Percentiles rank a stretch among this genome's conserved stretches.
phyloP scores from a whole-genome alignment of 306 rosid genomes.

The Aeschynomene evenia region DNA sequence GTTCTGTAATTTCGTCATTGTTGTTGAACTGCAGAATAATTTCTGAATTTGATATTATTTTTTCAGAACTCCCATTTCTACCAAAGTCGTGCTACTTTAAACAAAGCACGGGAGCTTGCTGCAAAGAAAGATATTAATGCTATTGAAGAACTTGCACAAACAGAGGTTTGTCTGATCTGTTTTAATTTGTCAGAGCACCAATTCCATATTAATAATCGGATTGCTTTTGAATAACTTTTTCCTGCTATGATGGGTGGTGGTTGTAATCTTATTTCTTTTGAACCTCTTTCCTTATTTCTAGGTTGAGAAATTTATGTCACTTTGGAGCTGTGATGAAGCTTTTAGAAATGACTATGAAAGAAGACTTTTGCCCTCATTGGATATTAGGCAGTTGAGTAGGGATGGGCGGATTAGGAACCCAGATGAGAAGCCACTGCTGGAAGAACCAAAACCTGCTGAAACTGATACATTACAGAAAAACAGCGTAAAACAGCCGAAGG shows the following conservation, averaged over 20 bases:
- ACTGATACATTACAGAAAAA: constrained; percentile 40
- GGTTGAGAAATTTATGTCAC: constrained; percentile 67
- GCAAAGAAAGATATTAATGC: constrained; percentile 60
- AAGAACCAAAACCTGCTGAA: constrained; percentile 42
- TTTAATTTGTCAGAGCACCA: not conserved
- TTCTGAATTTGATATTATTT: not conserved
- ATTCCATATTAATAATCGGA: not conserved
- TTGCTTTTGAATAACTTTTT: not conserved
- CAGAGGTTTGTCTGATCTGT: constrained; percentile 56
- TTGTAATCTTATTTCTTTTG: not conserved
- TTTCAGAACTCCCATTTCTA: constrained; percentile 62
- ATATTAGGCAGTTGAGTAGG: constrained; percentile 68
- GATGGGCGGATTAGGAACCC: constrained; percentile 94
- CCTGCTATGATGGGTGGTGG: not conserved
- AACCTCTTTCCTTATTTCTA: constrained; percentile 10
- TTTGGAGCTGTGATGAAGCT: constrained; percentile 71
- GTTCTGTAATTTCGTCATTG: not conserved
- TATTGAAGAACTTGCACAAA: constrained; percentile 55
- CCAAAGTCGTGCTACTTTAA: constrained; percentile 62
- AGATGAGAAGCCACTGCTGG: constrained; percentile 71
- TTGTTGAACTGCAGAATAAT: not conserved
- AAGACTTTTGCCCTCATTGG: constrained; percentile 69
- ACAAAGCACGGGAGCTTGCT: constrained; percentile 64
- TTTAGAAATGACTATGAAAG: constrained; percentile 77
- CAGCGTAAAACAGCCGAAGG: constrained; percentile 48